These are phyloP conservation scores for Alternaria infectoria DNA, from an alignment of 2,329 filamentous ascomycete species.

Conservation along the genomic window DNA sequence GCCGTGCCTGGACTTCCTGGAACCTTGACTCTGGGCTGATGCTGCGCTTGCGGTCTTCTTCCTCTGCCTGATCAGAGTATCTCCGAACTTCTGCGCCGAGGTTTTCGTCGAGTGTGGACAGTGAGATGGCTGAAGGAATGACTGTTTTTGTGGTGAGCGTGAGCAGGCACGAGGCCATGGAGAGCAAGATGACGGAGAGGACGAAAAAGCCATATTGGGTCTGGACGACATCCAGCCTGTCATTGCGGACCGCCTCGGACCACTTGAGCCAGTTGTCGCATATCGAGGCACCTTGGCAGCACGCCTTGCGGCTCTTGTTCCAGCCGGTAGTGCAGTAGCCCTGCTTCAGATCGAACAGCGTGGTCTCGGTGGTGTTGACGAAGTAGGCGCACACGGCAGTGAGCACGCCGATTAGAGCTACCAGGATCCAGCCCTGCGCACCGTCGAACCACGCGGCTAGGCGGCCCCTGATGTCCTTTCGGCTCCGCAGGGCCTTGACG, in stretches of 20 bases:
- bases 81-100: slow-evolving; percentile 67
- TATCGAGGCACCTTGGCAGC: slow-evolving; percentile 62
- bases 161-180: slow-evolving; percentile 75
- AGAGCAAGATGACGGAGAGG: slow-evolving; percentile 70
- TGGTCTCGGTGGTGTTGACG: slow-evolving; percentile 84
- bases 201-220: slow-evolving; percentile 83
- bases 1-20: slow-evolving; percentile 50
- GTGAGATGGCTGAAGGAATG: slow-evolving; percentile 84
- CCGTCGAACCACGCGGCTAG: slow-evolving; percentile 80
- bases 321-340: slow-evolving; percentile 78
- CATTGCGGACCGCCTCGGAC: slow-evolving; percentile 64
- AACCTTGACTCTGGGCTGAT: slow-evolving; percentile 51
- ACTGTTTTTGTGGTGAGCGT: slow-evolving; percentile 92
- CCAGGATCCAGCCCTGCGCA: slow-evolving; percentile 91
- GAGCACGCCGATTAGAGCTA: slow-evolving; percentile 84
- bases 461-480: slow-evolving; percentile 85
- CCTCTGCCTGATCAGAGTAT: slow-evolving; percentile 50
- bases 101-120: slow-evolving; percentile 92
- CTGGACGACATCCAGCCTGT: slow-evolving; percentile 59
- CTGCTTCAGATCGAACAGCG: slow-evolving; percentile 88
- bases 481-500: slow-evolving; percentile 78
- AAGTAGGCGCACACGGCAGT: slow-evolving; percentile 87
- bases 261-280: slow-evolving; percentile 69
- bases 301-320: slow-evolving; percentile 74
- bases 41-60: slow-evolving; percentile 51